Evolutionary conservation across 2,329 filamentous ascomycete genomes (phyloP), one percentile per base, ranked within the genome.

Genomic region (Ophiobolus disseminans): DNA sequence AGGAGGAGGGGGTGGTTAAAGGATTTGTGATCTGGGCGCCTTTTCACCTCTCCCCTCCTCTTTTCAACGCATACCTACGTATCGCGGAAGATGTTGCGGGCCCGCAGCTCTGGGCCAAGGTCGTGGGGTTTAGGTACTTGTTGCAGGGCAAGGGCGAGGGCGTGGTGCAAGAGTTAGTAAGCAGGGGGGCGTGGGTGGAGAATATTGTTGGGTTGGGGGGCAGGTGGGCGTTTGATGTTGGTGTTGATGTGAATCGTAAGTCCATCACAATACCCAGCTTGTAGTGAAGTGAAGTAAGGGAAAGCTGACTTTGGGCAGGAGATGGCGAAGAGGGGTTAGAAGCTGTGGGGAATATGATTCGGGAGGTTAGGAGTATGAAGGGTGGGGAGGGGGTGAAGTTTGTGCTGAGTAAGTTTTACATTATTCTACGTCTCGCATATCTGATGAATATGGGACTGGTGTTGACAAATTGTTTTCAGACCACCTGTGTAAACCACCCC

Each of bases 11-110:
- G 16, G 85, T 43, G 21, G 45, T 90, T 60, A 76, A 86, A 2
- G 92, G 82, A 0, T 83, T 91, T 55, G 81, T 97, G 3, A 86
- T 90, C 1, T 97, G 90, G 90, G 91, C 91, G n/a, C 92, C 92
- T 0, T 69, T 97, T 39, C 83, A 88, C 8, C 83, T 85, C 32
- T 85, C 89, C 0, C 68, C 80, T 0, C 76, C 72, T 5, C 80
- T 78, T 0, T 73, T 97, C 67, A 76, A 82, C 53, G 72, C 75
- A 54, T 97, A 95, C 70, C 76, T 96, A 5, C 73, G 72, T 0
- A 66, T 79, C 13, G 89, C 85, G 2, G 76, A 85, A 67, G 76
- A 83, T 53, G 77, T 76, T 44, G 86, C 87, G 0, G 89, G 87
- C 1, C 77, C 80, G 32, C 68, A 70, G 36, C 80, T 82, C 13